phyloP scores from a whole-genome alignment of 2,329 filamentous ascomycete genomes.

The Pestalotiopsis sp. region DNA sequence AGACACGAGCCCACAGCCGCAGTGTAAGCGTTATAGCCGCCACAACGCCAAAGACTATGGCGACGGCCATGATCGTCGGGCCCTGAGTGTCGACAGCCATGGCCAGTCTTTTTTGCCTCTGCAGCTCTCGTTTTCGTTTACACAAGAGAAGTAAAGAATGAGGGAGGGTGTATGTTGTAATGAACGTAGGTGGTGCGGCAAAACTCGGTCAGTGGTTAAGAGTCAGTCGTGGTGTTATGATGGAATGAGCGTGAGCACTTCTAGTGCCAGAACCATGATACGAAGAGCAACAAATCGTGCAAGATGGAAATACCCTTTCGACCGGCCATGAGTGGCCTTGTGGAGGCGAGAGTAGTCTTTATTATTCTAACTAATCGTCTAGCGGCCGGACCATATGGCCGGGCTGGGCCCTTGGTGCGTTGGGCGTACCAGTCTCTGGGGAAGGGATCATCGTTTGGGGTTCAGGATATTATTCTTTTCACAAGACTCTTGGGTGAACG shows the following conservation, averaged over 20 bases:
- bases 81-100: constrained; percentile 31
- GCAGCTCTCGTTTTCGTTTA: background rate
- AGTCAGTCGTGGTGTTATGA: background rate
- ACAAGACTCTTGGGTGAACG: background rate
- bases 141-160: background rate
- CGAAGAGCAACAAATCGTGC: background rate
- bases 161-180: background rate
- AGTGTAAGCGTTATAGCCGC: constrained; percentile 38
- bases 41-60: constrained; percentile 38
- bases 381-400: background rate
- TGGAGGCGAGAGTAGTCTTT: background rate
- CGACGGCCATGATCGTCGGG: constrained; percentile 34
- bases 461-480: background rate
- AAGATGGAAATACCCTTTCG: background rate
- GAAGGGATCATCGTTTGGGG: background rate
- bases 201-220: background rate
- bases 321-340: background rate
- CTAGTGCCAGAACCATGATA: background rate
- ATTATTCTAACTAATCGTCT: background rate
- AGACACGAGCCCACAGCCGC: constrained; percentile 40
- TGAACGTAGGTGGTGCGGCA: background rate
- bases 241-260: constrained; percentile 13
- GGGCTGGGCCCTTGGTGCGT: background rate
- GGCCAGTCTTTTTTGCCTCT: background rate
- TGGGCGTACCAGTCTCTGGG: background rate